Base-by-base conservation (phyloP, 2,329 filamentous ascomycete species). In the Trichophaea hybrida region DNA sequence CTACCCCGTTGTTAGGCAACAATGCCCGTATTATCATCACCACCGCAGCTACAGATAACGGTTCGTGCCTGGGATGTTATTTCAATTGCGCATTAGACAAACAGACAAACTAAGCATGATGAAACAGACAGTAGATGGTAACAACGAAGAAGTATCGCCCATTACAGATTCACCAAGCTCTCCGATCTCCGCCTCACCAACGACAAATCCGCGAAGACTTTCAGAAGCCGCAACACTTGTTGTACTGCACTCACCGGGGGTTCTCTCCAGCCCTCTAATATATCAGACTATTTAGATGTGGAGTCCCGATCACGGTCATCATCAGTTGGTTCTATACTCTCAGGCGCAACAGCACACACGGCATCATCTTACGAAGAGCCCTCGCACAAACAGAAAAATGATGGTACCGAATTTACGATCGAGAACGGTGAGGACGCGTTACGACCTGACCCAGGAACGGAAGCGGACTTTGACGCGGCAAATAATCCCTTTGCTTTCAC, bases 401-500 rank as follows among this genome's bases (percentile, higher is more conserved):
- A 17, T 13, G 17, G 46, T 50, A 10, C 46, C n/a, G 17, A n/a
- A 64, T 59, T 58, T 2, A 64, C 58, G 32, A 66, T 68, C 31
- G 64, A 64, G n/a, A 75, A 76, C 49, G n/a, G n/a, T n/a, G 71
- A 75, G 55, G 75, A 78, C 46, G 76, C 77, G 1, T 69, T 79
- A 13, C 70, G 70, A 51, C 77, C 77, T 0, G 77, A 79, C 62
- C 75, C 75, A 1, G 77, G 77, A 3, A 78, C 75, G 2, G 76
- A 78, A 67, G 72, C 69, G 10, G 75, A 77, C 33, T 80, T 79
- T 62, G 65, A 72, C 10, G 72, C 78, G 2, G 74, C 76, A 32
- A 72, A 76, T 58, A 74, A 67, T 66, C 74, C 72, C 5, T 81
- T 81, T 61, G 78, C 77, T 10, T 81, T 80, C 60, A 74, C 75